A percentile compares a stretch with the other conserved stretches of the same genome.
These are phyloP conservation scores for Picochlorum sp. DNA, from an alignment of 139 green algal species.

Conservation along the genomic window DNA sequence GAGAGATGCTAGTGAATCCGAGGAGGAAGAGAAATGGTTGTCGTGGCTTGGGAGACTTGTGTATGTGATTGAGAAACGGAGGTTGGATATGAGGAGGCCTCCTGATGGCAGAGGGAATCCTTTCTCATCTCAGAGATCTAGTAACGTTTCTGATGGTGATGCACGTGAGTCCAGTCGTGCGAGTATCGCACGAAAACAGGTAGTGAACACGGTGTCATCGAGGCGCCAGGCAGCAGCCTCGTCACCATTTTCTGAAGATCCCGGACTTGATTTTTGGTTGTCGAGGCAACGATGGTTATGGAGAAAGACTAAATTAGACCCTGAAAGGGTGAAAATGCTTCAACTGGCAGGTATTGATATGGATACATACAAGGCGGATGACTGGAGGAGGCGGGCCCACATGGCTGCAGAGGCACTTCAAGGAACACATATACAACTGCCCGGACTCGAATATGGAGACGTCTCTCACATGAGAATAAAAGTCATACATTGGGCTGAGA, in stretches of 20 bases:
- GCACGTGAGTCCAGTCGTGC: background rate
- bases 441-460: background rate
- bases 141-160: background rate
- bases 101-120: background rate
- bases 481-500: constrained; percentile 39
- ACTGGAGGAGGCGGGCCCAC: constrained; percentile 35
- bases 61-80: constrained; percentile 32
- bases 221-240: constrained; percentile 14
- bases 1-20: constrained; percentile 18
- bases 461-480: constrained; percentile 6
- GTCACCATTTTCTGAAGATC: constrained; percentile 11
- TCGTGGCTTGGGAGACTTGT: constrained; percentile 34
- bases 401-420: constrained; percentile 21
- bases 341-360: constrained; percentile 38
- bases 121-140: background rate
- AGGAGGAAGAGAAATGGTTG: constrained; percentile 22
- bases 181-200: background rate
- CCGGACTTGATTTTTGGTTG: constrained; percentile 38
- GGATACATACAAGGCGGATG: constrained; percentile 18
- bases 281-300: constrained; percentile 40
- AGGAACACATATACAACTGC: constrained; percentile 10
- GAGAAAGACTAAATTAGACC: constrained; percentile 19
- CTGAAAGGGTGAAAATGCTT: constrained; percentile 36
- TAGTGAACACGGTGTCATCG: constrained; percentile 20
- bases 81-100: constrained; percentile 2